Base-by-base conservation (phyloP, 2,329 filamentous ascomycete species). In the Trichoderma sp. region DNA sequence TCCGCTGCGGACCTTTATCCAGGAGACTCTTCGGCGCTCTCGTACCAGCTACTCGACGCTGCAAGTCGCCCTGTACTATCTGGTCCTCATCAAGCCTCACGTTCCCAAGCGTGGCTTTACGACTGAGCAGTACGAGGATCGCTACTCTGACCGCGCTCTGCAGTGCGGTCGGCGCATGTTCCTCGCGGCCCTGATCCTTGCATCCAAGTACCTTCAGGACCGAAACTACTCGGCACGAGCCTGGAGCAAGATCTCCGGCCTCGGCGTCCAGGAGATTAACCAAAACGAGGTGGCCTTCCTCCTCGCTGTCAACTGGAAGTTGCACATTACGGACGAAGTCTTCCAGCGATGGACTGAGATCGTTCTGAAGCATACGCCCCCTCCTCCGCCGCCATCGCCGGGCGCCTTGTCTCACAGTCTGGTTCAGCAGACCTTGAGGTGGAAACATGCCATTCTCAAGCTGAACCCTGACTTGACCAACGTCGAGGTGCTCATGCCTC, bases 191-290 rank as follows among this genome's bases (percentile, higher is more conserved):
- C 85, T 99, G 70, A 98, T 99, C 73, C 85, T 99, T 68, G 96
- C 96, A 2, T 98, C 96, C 43, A 99, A 99, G 83, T 99, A 98
- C 78, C 84, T 99, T 58, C 96, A 99, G 81, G 96, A 99, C 79
- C 91, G 95, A 74, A 99, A 98, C 82, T 99, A 97, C 81, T 98
- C 96, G 16, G 94, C 96, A 59, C 90, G 95, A 68, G 96, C 96
- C 52, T 99, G 96, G 96, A 98, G 95, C 80, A 98, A 97, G 84
- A 99, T 99, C 74, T 98, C 96, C 21, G 96, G 96, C n/a, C 85
- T 99, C 68, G 93, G 92, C 78, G 94, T 94, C 4, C 84, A 88
- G 68, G 96, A 99, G 81, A 98, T 99, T 80, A 98, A 98, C 81
- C 91, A 94, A 77, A 98, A 98, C 79, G 96, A 99, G 82, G 91